phyloP scores from a whole-genome alignment of 2,329 filamentous ascomycete species.

The Pseudogymnoascus sp. region DNA sequence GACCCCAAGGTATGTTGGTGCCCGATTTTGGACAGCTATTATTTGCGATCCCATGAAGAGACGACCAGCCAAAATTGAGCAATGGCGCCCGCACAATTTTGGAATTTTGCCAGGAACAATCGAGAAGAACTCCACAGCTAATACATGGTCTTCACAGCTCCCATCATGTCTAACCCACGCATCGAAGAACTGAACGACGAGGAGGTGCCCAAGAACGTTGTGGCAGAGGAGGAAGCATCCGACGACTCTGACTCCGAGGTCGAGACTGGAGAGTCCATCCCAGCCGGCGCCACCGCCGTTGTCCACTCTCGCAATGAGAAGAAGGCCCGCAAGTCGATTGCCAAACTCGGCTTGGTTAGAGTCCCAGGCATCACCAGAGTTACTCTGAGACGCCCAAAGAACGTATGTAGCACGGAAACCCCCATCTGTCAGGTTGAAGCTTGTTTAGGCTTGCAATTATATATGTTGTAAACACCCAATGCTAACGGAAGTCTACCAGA shows the following conservation, averaged over 20 bases:
- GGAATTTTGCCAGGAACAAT: not conserved
- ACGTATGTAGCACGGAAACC: conserved; percentile 56
- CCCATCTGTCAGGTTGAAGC: conserved; percentile 9
- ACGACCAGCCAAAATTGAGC: conserved; percentile 4
- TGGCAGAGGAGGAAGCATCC: conserved; percentile 64
- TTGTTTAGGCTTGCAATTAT: not conserved
- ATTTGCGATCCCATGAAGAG: not conserved
- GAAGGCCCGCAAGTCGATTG: conserved; percentile 99
- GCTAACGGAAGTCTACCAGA: conserved; percentile 43
- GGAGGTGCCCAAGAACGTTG: conserved; percentile 72
- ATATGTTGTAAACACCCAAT: not conserved
- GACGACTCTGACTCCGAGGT: conserved; percentile 66
- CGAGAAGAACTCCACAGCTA: conserved; percentile 14
- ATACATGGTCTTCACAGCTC: conserved; percentile 25
- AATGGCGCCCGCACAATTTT: conserved; percentile 6
- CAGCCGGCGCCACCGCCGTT: conserved; percentile 78
- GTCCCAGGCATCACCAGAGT: conserved; percentile 97
- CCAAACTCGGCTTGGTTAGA: conserved; percentile 94
- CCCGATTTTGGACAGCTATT: not conserved
- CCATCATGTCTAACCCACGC: conserved; percentile 90
- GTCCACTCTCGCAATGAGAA: conserved; percentile 99
- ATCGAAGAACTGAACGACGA: conserved; percentile 97
- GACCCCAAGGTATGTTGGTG: not conserved
- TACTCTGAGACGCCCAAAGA: conserved; percentile 96
- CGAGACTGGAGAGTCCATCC: conserved; percentile 60